Base-by-base conservation (phyloP, 306 rosid species). In the Cicer judaicum region DNA sequence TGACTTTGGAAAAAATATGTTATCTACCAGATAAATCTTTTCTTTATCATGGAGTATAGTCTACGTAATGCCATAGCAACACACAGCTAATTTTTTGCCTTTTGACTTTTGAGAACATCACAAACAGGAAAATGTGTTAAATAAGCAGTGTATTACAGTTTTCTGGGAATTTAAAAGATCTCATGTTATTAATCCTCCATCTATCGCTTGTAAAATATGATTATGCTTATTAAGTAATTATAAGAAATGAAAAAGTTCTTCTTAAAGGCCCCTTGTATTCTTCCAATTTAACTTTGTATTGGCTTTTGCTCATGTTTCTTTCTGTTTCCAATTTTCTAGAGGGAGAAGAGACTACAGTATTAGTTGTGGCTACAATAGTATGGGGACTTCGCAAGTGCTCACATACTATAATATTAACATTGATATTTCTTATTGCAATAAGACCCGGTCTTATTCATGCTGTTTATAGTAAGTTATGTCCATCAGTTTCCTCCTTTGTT, bases 381-480 rank as follows among this genome's bases (percentile, higher is more conserved):
- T 93, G 98, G 98, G 92, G 96, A 78, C 70, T 93, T 72, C 85
- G 90, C 81, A 93, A 91, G 84, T 88, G 90, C 87, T 93, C 98
- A 70, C 90, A 91, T 66, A 80, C 82, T 76, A 83, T 89, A 60
- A 76, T 86, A 71, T 81, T 93, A 83, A 82, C 85, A 64, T 82
- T 93, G 79, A 91, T 93, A 84, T 86, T 93, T 82, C 88, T 91
- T 72, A 84, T 93, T 80, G 93, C 97, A 46, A 82, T 89, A 87
- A 89, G 88, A 80, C 93, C 98, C 69, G 98, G 98, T 78, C 79
- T 91, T 79, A 84, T 93, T 84, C 96, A 91, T 77, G 93, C 93
- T 68, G 87, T 88, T 53, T 93, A 93, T 81, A 83, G 97, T 93
- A 89, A 65, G 97, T 82, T 72, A 67, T 13, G 53, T 39, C 57